Evolutionary conservation across 2,329 filamentous ascomycete genomes (phyloP), one percentile per base, ranked within the genome.

Genomic region (Aspergillus jensenii): DNA sequence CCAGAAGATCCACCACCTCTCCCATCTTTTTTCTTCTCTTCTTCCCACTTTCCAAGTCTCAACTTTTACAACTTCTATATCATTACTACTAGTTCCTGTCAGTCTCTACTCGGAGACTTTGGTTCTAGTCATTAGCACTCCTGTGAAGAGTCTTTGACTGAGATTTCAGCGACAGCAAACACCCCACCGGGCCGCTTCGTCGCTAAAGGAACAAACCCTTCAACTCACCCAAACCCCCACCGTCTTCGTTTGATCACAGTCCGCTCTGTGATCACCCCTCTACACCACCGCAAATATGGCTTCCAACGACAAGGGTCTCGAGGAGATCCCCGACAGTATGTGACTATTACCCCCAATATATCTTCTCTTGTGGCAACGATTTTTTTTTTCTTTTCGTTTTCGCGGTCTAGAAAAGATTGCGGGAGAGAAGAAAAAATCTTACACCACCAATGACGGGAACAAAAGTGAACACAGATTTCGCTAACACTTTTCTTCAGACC

Each of bases 321-420:
- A 97, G 86, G 93, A 98, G 80, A 89, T 96, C 82, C 89, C 91
- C 78, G 92, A 96, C 85, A 87, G 91, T 96, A 84, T 84, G 91
- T 87, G 64, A 56, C 57, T 40, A 19, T 61, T 48, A 56, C 25
- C 48, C 46, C 55, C 2, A 55, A 59, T 55, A 4, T 55, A 25
- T 60, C 43, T 51, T 45, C 33, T 45, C 19, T 56, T 53, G 23
- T 52, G 52, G 35, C 49, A 39, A 49, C 21, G 49, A 25, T 35
- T 44, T 52, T 47, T 45, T 39, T 55, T 44, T 48, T 35, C n/a
- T 14, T n/a, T 15, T 37, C 11, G 8, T 43, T 27, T 48, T 41
- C 23, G 44, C 33, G 33, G 19, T 50, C 27, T 48, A 33, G 46
- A 41, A 40, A 9, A 12, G 51, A 21, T 17, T 33, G 55, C 41